Base-by-base conservation (phyloP, 805 yeast species). In the Saccharomycopsis sp. region DNA sequence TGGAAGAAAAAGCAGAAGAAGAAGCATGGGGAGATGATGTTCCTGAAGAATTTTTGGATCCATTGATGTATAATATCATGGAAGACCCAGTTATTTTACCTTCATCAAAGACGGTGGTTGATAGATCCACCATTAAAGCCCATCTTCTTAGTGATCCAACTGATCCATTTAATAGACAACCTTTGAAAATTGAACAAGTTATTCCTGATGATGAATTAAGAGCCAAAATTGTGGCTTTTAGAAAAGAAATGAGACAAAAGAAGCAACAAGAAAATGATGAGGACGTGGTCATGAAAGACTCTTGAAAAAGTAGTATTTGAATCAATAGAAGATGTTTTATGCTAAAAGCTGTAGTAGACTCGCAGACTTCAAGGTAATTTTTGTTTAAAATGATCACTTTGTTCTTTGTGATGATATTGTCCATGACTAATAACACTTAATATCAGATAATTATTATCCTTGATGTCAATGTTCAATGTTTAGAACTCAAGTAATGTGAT, bases 1-100 rank as follows among this genome's bases (percentile, higher is more conserved):
- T 66, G 23, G 64, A 63, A 12, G 89, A 82, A 45, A 94, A 81
- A 50, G 83, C 76, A 47, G 94, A 85, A 54, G 96, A 89, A 48
- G 54, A 74, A 47, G 96, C 86, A 55, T 67, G 85, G 50, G 96
- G 95, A 20, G 49, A 45, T 21, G 98, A 92, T 39, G 72, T 84
- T 14, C 99, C 99, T 1, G 98, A 92, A 56, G 97, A 92, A 58
- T 92, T 79, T 56, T 71, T 92, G 51, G 99, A 92, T 64, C 99
- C 99, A 12, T 72, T 92, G 52, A 89, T 92, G 97, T 92, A 69
- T 59, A 84, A 96, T 1, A 57, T 92, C 36, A 92, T 92, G 98
- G 82, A 78, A 51, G 94, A 92, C 57, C 99, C 99, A 0, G 98
- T 92, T 3, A 79, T 72, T n/a, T 68, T 92, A 51, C 99, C 99